A percentile compares a stretch with the other conserved stretches of the same genome.
These are phyloP conservation scores for Excoecaria agallocha DNA, from an alignment of 345 rosid genomes.

Conservation along the genomic window DNA sequence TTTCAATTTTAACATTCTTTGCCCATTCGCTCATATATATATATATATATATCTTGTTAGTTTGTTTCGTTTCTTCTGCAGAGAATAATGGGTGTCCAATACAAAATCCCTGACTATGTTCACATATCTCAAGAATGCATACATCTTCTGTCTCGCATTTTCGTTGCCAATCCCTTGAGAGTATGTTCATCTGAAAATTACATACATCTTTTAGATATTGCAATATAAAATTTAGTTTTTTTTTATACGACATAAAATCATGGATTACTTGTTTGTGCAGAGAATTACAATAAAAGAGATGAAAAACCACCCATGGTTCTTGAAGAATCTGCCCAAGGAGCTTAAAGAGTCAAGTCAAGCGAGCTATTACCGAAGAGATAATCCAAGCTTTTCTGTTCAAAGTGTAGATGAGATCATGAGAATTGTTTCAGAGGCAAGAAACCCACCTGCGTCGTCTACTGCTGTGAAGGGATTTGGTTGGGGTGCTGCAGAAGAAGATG, in stretches of 20 bases:
- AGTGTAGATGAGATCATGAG: conserved; percentile 85
- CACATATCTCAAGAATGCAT: conserved; percentile 78
- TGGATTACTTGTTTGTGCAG: conserved; percentile 6
- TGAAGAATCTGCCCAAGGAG: conserved; percentile 91
- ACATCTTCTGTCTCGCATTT: conserved; percentile 76
- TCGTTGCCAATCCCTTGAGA: conserved; percentile 68
- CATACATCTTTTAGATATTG: neutral
- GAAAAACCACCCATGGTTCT: conserved; percentile 77
- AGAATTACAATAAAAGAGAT: conserved; percentile 30
- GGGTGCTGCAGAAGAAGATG: conserved; percentile 59
- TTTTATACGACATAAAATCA: too few species aligned
- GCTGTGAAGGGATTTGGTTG: conserved; percentile 63
- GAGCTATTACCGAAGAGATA: conserved; percentile 65
- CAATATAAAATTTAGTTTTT: neutral
- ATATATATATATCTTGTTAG: neutral
- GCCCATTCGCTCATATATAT: neutral
- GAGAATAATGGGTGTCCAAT: conserved; percentile 85
- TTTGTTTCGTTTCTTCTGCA: conserved; percentile 32
- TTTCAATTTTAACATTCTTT: neutral
- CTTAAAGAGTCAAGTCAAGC: conserved; percentile 77
- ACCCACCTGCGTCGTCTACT: conserved; percentile 50
- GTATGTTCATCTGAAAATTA: conserved; percentile 33
- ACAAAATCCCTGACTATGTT: conserved; percentile 85
- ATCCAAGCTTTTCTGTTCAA: conserved; percentile 70
- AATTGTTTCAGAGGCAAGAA: conserved; percentile 88